phyloP scores from a whole-genome alignment of 1,139 yeast genomes.

The Lodderomyces theae region DNA sequence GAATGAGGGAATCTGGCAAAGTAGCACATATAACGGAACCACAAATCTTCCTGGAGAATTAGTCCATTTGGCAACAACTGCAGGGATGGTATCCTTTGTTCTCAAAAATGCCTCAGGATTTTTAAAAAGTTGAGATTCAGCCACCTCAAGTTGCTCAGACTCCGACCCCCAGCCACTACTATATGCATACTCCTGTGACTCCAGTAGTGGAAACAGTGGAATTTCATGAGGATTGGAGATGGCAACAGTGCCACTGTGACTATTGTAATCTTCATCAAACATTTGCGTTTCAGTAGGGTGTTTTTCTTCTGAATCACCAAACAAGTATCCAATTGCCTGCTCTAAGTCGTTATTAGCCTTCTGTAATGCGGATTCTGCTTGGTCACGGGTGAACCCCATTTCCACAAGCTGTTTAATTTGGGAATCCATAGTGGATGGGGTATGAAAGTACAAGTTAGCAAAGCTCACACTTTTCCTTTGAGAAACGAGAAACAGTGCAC shows the following conservation, averaged over 20 bases:
- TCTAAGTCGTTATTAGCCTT: constrained; percentile 47
- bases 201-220: constrained; percentile 11
- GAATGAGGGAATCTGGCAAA: constrained; percentile 26
- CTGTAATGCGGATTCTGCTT: constrained; percentile 41
- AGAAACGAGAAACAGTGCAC: not conserved
- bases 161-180: constrained; percentile 3
- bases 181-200: constrained; percentile 3
- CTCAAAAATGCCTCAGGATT: constrained; percentile 5
- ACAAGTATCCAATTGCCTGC: constrained; percentile 52
- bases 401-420: constrained; percentile 43
- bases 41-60: constrained; percentile 23
- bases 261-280: constrained; percentile 8
- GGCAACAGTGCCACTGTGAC: constrained; percentile 17
- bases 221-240: constrained; percentile 20
- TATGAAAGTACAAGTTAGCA: not conserved
- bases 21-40: constrained; percentile 24
- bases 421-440: constrained; percentile 4
- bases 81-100: constrained; percentile 11
- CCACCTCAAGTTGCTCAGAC: constrained; percentile 6
- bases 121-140: constrained; percentile 2
- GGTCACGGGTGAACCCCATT: constrained; percentile 59
- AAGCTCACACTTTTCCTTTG: not conserved
- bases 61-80: constrained; percentile 11
- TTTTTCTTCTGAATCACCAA: constrained; percentile 33
- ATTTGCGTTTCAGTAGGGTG: constrained; percentile 7